phyloP scores from a whole-genome alignment of 2,329 filamentous ascomycete genomes.

The Cercospora zeae-maydis region DNA sequence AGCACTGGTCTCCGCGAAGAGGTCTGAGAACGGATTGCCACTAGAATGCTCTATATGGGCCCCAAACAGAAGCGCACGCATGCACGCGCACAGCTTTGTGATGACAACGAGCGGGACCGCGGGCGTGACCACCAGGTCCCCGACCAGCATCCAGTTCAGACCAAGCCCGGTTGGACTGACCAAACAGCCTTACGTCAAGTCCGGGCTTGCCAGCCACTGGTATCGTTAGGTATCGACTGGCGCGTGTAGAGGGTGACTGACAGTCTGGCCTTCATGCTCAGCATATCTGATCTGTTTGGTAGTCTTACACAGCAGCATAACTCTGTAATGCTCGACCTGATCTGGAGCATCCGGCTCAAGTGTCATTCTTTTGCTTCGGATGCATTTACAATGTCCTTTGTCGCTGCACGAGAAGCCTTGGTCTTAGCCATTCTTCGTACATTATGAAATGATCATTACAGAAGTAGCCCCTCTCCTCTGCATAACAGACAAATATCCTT shows the following conservation, averaged over 20 bases:
- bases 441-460: background rate
- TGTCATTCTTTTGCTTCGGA: background rate
- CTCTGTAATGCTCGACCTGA: background rate
- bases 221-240: background rate
- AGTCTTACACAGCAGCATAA: background rate
- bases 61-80: background rate
- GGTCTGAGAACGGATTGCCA: background rate
- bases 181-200: background rate
- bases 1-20: background rate
- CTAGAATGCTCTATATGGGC: slow-evolving; percentile 3
- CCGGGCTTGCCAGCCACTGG: background rate
- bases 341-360: background rate
- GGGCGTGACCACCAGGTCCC: background rate
- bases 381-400: background rate
- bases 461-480: too few relatives aligned
- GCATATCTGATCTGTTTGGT: background rate
- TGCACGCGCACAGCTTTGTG: background rate
- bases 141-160: background rate
- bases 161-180: background rate
- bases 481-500: too few relatives aligned
- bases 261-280: background rate
- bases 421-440: background rate
- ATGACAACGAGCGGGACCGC: background rate
- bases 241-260: too few relatives aligned
- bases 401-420: background rate